These are phyloP conservation scores for Xylaria acuta DNA, from an alignment of 495 filamentous ascomycete species.

Conservation along the genomic window DNA sequence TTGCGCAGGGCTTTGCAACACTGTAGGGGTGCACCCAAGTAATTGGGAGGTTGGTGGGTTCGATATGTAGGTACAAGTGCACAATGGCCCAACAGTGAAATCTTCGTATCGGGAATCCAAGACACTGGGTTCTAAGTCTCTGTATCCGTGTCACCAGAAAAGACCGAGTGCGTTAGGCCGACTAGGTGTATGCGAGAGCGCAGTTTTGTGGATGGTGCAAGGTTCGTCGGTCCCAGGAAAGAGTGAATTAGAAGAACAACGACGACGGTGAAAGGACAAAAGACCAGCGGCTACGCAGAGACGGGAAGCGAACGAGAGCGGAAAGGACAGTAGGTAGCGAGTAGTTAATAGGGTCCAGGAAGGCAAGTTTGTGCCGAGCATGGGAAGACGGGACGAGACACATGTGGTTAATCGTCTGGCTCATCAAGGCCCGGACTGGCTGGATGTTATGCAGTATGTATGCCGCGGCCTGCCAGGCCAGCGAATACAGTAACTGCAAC, in stretches of 20 bases:
- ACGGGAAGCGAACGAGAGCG: constrained; percentile 32
- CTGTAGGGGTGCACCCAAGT: constrained; percentile 10
- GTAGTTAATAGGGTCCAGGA: constrained; percentile 35
- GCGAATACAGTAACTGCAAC: constrained; percentile 19
- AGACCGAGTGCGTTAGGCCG: neutral
- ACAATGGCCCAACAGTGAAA: constrained; percentile 14
- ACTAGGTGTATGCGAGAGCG: neutral
- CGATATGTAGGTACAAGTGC: constrained; percentile 25
- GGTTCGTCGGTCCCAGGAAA: constrained; percentile 31
- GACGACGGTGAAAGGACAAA: constrained; percentile 32
- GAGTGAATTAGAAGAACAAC: constrained; percentile 37
- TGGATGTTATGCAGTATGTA: constrained; percentile 29
- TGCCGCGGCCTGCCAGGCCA: constrained; percentile 18
- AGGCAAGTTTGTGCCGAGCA: constrained; percentile 35
- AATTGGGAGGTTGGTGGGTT: constrained; percentile 18
- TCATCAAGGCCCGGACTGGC: constrained; percentile 26
- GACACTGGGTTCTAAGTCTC: neutral
- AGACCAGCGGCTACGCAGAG: constrained; percentile 34
- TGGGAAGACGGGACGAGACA: constrained; percentile 38
- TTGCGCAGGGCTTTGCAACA: constrained; percentile 13
- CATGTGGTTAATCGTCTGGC: constrained; percentile 35
- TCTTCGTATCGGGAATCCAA: neutral
- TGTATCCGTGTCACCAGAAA: neutral
- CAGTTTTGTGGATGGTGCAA: constrained; percentile 2
- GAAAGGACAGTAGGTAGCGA: constrained; percentile 37